Evolutionary conservation across 106 monocot species (phyloP).

Genomic region (Allium sativum): DNA sequence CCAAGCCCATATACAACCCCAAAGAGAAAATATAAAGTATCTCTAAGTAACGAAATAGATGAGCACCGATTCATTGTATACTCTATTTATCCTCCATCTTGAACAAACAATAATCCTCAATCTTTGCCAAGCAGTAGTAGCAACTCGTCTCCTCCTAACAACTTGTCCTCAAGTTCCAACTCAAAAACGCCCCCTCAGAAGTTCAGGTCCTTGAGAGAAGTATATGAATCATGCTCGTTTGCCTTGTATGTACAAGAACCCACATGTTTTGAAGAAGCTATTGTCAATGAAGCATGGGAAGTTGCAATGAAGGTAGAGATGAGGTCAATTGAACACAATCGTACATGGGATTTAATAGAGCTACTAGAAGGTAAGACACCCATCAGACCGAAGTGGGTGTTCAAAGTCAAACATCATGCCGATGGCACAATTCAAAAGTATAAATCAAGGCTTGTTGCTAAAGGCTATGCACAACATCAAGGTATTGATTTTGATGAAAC

Average conservation of each 20-base stretch:
- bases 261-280: background rate
- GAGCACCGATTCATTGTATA: no score
- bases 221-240: background rate
- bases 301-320: background rate
- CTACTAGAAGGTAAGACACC: background rate
- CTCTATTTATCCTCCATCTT: background rate
- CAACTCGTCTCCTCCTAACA: background rate
- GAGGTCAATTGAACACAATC: background rate
- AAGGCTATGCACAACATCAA: conserved; percentile 1
- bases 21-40: no score
- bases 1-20: no score
- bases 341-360: background rate
- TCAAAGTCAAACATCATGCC: background rate
- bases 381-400: conserved; percentile 5
- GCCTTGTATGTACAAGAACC: background rate
- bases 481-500: background rate
- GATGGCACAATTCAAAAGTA: background rate
- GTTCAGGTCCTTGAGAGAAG: background rate
- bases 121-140: background rate
- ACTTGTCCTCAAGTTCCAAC: no score
- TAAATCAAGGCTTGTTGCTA: background rate
- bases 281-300: background rate
- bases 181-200: background rate
- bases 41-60: no score
- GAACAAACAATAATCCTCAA: background rate